Conservation (phyloP, 768 basidiomycete species). For the Leccinum rimulosum region DNA sequence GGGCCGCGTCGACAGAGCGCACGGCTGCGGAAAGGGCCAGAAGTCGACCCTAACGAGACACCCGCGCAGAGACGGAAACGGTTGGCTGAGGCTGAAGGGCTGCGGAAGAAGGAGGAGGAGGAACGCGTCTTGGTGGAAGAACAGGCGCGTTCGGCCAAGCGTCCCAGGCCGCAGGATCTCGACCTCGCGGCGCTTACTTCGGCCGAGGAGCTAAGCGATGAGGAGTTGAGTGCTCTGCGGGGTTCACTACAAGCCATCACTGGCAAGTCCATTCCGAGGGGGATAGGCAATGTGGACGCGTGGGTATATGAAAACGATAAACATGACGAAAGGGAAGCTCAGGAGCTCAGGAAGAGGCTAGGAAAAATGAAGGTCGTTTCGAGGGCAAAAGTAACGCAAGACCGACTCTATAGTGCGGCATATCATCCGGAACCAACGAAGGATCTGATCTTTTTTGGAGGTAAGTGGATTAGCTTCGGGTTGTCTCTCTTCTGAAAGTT, state of each 20-base stretch:
- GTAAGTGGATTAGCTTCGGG: slow-evolving; percentile 31
- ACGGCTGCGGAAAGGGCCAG: slow-evolving; percentile 47
- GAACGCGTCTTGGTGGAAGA: slow-evolving; percentile 62
- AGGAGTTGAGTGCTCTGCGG: slow-evolving; percentile 48
- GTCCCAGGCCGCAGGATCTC: slow-evolving; percentile 66
- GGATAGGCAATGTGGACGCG: slow-evolving; percentile 44
- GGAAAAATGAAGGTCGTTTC: slow-evolving; percentile 61
- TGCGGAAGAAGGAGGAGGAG: slow-evolving; percentile 60
- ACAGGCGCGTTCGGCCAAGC: slow-evolving; percentile 56
- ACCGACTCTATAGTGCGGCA: slow-evolving; percentile 72
- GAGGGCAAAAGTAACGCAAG: slow-evolving; percentile 76
- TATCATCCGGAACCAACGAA: slow-evolving; percentile 80
- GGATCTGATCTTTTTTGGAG: slow-evolving; percentile 84
- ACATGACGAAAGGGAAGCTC: slow-evolving; percentile 47
- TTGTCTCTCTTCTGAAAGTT: slow-evolving; percentile 1
- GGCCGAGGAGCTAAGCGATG: slow-evolving; percentile 45
- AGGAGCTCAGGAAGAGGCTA: slow-evolving; percentile 53
- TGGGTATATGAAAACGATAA: slow-evolving; percentile 49
- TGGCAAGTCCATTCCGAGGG: slow-evolving; percentile 36
- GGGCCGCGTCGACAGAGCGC: slow-evolving; percentile 66
- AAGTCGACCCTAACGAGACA: slow-evolving; percentile 59
- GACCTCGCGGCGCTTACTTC: slow-evolving; percentile 51
- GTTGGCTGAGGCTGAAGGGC: slow-evolving; percentile 59
- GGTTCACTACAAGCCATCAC: slow-evolving; percentile 42
- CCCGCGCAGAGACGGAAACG: slow-evolving; percentile 62